These are phyloP conservation scores for Hsuehochloa calcarea DNA, from an alignment of 176 grass and related monocot genomes.

Conservation along the genomic window DNA sequence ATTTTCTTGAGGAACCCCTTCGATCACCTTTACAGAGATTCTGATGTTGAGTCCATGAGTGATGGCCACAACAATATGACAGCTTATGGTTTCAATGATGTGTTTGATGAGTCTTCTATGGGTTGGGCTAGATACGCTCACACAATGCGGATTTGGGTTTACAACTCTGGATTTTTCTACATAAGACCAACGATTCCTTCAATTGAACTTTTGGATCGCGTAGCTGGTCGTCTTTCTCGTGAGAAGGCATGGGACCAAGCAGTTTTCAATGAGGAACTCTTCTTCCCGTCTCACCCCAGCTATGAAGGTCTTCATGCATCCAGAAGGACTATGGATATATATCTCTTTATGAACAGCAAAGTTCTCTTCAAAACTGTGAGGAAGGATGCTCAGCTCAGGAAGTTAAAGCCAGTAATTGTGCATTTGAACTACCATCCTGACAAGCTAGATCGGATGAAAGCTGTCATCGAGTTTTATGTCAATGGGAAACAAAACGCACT, in stretches of 20 bases:
- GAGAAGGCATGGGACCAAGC: conserved; percentile 71
- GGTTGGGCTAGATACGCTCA: conserved; percentile 83
- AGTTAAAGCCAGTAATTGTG: conserved; percentile 70
- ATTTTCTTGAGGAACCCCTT: conserved; percentile 72
- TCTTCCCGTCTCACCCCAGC: conserved; percentile 51
- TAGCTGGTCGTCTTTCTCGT: conserved; percentile 42
- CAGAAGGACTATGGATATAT: conserved; percentile 71
- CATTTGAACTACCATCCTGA: conserved; percentile 83
- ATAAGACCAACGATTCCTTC: conserved; percentile 63
- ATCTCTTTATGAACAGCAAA: conserved; percentile 89
- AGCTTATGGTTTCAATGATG: conserved; percentile 69
- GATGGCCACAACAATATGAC: conserved; percentile 70
- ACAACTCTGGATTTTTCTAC: conserved; percentile 78
- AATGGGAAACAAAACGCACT: conserved; percentile 63
- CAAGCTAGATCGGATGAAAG: conserved; percentile 55
- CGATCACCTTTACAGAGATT: conserved; percentile 66
- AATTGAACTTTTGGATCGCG: conserved; percentile 71
- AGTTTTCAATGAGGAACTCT: conserved; percentile 79
- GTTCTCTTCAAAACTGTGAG: conserved; percentile 70
- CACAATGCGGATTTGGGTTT: conserved; percentile 76
- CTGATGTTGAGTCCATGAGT: conserved; percentile 81
- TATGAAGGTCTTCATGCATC: conserved; percentile 67
- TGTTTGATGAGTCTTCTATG: conserved; percentile 70
- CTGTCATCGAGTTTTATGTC: conserved; percentile 64
- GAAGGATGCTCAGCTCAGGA: conserved; percentile 50